These are phyloP conservation scores for Arachis monticola DNA, from an alignment of 331 rosid genomes.

Conservation along the genomic window DNA sequence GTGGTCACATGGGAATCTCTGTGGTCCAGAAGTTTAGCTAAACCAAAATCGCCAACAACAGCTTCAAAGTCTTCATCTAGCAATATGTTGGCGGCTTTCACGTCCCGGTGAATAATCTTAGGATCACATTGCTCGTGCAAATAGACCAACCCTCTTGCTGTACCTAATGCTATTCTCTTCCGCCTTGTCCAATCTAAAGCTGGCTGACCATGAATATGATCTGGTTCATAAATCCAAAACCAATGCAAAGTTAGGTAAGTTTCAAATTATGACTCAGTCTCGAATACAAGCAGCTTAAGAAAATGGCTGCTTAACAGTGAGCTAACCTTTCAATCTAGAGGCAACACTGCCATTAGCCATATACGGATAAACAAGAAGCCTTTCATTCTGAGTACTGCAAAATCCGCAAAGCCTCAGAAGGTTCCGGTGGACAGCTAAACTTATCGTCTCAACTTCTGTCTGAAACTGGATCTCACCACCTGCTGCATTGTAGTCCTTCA, in stretches of 20 bases:
- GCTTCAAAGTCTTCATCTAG: slow-evolving; percentile 96
- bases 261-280: background rate
- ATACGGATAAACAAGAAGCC: slow-evolving; percentile 95
- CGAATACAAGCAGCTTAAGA: background rate
- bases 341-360: slow-evolving; percentile 98
- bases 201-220: slow-evolving; percentile 73
- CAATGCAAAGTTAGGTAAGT: slow-evolving; percentile 25
- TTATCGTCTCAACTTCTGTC: slow-evolving; percentile 98
- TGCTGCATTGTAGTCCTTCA: slow-evolving; percentile 87
- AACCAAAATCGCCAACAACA: slow-evolving; percentile 97
- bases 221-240: slow-evolving; percentile 52
- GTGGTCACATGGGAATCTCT: slow-evolving; percentile 98
- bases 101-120: slow-evolving; percentile 96
- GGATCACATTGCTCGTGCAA: slow-evolving; percentile 99
- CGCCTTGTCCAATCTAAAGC: slow-evolving; percentile 92
- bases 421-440: slow-evolving; percentile 94
- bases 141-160: slow-evolving; percentile 96
- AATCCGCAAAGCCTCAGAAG: slow-evolving; percentile 93
- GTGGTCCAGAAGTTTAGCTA: slow-evolving; percentile 97
- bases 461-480: slow-evolving; percentile 99
- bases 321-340: slow-evolving; percentile 89
- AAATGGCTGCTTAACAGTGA: slow-evolving; percentile 31
- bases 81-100: slow-evolving; percentile 96
- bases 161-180: slow-evolving; percentile 95
- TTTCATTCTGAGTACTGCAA: slow-evolving; percentile 90